Evolutionary conservation across 2,329 filamentous ascomycete genomes (phyloP), one percentile per base, ranked within the genome.

Genomic region (Aspergillus sp.): DNA sequence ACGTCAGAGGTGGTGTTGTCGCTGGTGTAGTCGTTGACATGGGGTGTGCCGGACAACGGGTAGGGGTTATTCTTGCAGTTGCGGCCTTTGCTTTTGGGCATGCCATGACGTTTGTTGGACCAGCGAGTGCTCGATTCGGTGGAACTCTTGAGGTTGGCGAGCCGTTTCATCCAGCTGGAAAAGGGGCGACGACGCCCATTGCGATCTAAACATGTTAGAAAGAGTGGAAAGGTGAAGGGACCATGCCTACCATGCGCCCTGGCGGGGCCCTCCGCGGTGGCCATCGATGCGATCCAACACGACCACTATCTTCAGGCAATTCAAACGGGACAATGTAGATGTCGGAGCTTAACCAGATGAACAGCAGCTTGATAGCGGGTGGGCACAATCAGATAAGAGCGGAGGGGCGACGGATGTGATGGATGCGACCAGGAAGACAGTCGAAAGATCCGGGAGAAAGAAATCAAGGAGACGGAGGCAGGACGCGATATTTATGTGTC

Each of bases 81-180:
- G 45, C 78, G 79, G 72, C 87, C 89, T 73, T 87, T 88, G 49
- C 58, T 63, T 50, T 76, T 76, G 33, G 60, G 53, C 45, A 57
- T 45, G 36, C 56, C 45, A 50, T 65, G 49, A 55, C 67, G 69
- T 55, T 72, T 74, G 56, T 76, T 73, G 13, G 71, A 68, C 59
- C 68, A 71, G 45, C 66, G 65, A 41, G 66, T 53, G 60, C 67
- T 57, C 56, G 78, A 72, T 54, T 84, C 83, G 30, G 86, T 88
- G 4, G 85, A 86, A 51, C 77, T 80, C 72, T 95, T 96, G 74
- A 96, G 87, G 70, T 87, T 93, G 56, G 91, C 86, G 52, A 97
- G 83, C 66, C 92, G 92, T 79, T 92, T 95, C 79, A 99, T 90
- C 88, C 93, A 95, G 61, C 86, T 89, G 44, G 92, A 84, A 69